phyloP scores from a whole-genome alignment of 805 yeast species.

The Metschnikowia noctiluminum region DNA sequence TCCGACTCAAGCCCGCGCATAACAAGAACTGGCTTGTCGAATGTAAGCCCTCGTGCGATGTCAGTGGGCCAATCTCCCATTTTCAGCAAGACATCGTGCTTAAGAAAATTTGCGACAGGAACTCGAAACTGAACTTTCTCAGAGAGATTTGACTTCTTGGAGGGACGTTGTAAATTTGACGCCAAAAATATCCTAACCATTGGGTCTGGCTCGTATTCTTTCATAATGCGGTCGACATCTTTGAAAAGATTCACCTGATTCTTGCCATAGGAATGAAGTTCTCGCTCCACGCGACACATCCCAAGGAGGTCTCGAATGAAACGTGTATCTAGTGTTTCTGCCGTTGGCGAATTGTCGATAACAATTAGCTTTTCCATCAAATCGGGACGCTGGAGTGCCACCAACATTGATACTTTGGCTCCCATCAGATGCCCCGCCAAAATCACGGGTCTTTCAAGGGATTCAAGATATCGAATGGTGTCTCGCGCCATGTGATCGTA shows the following conservation, averaged over 20 bases:
- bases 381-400: slow-evolving; percentile 40
- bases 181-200: slow-evolving; percentile 36
- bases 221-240: slow-evolving; percentile 23
- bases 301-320: slow-evolving; percentile 38
- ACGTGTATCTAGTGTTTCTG: slow-evolving; percentile 30
- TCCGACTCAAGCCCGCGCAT: slow-evolving; percentile 43
- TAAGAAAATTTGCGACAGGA: slow-evolving; percentile 17
- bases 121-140: slow-evolving; percentile 13
- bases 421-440: slow-evolving; percentile 60
- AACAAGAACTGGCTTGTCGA: slow-evolving; percentile 37
- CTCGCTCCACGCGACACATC: slow-evolving; percentile 34
- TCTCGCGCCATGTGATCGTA: slow-evolving; percentile 46
- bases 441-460: slow-evolving; percentile 18
- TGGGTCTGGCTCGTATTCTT: slow-evolving; percentile 22
- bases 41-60: slow-evolving; percentile 17
- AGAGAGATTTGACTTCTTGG: slow-evolving; percentile 16
- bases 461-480: slow-evolving; percentile 32
- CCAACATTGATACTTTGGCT: slow-evolving; percentile 52
- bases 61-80: slow-evolving; percentile 18
- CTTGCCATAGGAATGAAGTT: slow-evolving; percentile 7
- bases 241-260: slow-evolving; percentile 15
- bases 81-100: slow-evolving; percentile 9
- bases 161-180: slow-evolving; percentile 30
- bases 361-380: slow-evolving; percentile 41
- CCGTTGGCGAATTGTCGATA: slow-evolving; percentile 47